Conservation (phyloP, 495 filamentous ascomycete genomes). For the Aspergillus nidulans region DNA sequence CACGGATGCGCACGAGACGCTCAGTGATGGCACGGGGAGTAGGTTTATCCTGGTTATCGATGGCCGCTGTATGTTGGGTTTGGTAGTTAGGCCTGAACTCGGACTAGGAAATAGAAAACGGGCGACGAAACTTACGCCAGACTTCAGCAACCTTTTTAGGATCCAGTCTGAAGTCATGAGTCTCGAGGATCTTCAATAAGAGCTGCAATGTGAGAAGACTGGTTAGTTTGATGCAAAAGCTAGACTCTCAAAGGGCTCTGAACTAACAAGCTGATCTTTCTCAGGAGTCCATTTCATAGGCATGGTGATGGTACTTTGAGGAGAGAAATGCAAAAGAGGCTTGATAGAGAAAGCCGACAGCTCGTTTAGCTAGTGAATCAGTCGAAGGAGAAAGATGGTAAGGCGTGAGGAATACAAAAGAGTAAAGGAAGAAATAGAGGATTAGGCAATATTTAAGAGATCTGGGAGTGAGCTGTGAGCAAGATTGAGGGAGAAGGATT, state of each 20-base stretch:
- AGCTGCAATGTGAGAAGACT: conserved; percentile 25
- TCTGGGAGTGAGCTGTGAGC: not conserved
- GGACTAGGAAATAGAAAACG: no score
- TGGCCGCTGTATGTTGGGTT: conserved; percentile 17
- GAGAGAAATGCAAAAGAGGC: not conserved
- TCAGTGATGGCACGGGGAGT: conserved; percentile 49
- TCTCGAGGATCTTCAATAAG: conserved; percentile 44
- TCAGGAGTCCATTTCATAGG: conserved; percentile 40
- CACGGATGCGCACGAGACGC: conserved; percentile 41
- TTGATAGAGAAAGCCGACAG: no score
- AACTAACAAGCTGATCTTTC: conserved; percentile 36
- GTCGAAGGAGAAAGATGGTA: no score
- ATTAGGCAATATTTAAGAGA: not conserved
- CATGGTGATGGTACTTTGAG: conserved; percentile 20
- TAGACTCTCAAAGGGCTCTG: not conserved
- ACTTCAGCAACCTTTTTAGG: conserved; percentile 33
- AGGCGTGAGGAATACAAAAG: not conserved
- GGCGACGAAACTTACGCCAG: conserved; percentile 46
- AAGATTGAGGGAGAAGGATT: not conserved
- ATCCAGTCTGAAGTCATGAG: conserved; percentile 38
- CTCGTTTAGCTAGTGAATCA: no score
- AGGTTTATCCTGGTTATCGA: conserved; percentile 22
- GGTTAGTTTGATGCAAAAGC: conserved; percentile 1
- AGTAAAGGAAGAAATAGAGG: not conserved
- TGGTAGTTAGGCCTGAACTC: not conserved